Evolutionary conservation across 2,329 filamentous ascomycete species (phyloP).

Genomic region (Talaromyces sp.): DNA sequence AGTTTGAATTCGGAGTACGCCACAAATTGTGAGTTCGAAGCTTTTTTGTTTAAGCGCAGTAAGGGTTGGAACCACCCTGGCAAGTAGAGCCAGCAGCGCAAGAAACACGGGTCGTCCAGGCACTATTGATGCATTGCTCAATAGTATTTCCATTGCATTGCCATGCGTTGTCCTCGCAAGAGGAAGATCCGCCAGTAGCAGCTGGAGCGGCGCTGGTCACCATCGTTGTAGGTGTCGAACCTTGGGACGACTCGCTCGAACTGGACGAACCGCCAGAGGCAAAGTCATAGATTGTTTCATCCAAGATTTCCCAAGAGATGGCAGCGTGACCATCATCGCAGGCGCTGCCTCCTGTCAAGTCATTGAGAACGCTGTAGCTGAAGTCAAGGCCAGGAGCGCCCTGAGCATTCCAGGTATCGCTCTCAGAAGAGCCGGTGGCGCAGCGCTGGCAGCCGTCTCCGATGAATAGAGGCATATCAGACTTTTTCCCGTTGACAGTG

Average conservation of each 20-base stretch:
- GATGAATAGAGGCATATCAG: slow-evolving; percentile 13
- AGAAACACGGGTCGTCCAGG: slow-evolving; percentile 4
- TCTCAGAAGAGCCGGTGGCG: slow-evolving; percentile 5
- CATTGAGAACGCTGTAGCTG: slow-evolving; percentile 4
- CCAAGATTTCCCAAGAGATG: slow-evolving; percentile 14
- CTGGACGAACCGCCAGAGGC: background rate
- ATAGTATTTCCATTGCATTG: slow-evolving; percentile 5
- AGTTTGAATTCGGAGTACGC: background rate
- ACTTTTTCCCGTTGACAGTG: slow-evolving; percentile 12
- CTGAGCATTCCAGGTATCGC: slow-evolving; percentile 8
- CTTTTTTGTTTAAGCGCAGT: background rate
- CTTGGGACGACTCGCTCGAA: background rate
- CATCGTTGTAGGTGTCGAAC: slow-evolving; percentile 3
- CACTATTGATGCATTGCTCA: slow-evolving; percentile 6
- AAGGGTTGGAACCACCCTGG: slow-evolving; percentile 6
- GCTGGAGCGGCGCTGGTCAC: background rate
- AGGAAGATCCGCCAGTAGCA: background rate
- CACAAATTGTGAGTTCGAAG: background rate
- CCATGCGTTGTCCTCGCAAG: slow-evolving; percentile 4
- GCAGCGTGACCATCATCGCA: slow-evolving; percentile 11
- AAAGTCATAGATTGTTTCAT: slow-evolving; percentile 14
- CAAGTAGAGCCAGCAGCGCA: slow-evolving; percentile 3
- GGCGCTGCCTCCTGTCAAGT: slow-evolving; percentile 7
- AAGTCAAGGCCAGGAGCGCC: slow-evolving; percentile 10
- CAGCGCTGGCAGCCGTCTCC: slow-evolving; percentile 14